Evolutionary conservation across 2,329 filamentous ascomycete genomes (phyloP).

Genomic region (Xylaria sp.): DNA sequence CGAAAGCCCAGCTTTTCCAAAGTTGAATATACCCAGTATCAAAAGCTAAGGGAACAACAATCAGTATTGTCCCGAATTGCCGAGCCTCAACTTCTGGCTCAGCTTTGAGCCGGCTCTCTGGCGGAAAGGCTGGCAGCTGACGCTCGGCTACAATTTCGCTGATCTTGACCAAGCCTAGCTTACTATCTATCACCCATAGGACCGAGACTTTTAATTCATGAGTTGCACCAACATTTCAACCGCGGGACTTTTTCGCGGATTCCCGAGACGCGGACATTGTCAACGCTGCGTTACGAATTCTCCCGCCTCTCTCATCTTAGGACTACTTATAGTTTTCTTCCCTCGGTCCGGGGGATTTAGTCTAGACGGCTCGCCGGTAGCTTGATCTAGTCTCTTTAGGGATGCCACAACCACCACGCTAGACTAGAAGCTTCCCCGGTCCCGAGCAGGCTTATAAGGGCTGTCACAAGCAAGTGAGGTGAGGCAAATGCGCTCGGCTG

Average conservation of each 20-base stretch:
- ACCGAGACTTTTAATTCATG: slow-evolving; percentile 9
- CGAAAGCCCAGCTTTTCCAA: slow-evolving; percentile 6
- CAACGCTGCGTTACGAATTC: neutral
- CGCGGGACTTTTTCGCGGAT: slow-evolving; percentile 14
- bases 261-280: slow-evolving; percentile 3
- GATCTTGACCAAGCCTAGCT: slow-evolving; percentile 16
- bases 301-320: neutral
- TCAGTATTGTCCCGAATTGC: slow-evolving; percentile 20
- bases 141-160: slow-evolving; percentile 7
- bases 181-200: slow-evolving; percentile 2
- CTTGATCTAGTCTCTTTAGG: neutral
- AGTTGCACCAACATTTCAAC: slow-evolving; percentile 11
- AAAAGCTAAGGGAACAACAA: neutral
- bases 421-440: too few relatives aligned
- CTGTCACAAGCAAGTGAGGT: neutral
- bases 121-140: slow-evolving; percentile 14
- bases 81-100: slow-evolving; percentile 13
- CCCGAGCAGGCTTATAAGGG: too few relatives aligned
- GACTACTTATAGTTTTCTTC: neutral
- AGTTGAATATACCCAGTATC: neutral
- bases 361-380: neutral
- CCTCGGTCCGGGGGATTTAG: neutral
- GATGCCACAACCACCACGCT: neutral
- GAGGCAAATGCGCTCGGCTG: slow-evolving; percentile 17
- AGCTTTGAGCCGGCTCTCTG: slow-evolving; percentile 6